phyloP scores from a whole-genome alignment of 139 green algal species.

The Klebsormidium nitens region DNA sequence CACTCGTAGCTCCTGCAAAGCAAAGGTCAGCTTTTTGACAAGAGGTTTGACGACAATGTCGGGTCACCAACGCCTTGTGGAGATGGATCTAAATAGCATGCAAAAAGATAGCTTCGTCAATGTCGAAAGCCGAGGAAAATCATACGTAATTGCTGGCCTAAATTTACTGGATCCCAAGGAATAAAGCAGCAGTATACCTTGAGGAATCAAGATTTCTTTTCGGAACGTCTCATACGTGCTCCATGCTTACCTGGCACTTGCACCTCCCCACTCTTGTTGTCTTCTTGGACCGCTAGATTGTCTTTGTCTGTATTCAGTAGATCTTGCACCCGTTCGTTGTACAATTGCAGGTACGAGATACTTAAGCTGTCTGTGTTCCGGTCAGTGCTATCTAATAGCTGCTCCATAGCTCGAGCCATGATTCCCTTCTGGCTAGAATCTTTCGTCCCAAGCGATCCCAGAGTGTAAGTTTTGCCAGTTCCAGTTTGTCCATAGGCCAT shows the following conservation, averaged over 20 bases:
- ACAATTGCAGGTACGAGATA: conserved; percentile 18
- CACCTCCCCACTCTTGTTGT: conserved; percentile 2
- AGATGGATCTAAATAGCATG: no score
- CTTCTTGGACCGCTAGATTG: conserved; percentile 1
- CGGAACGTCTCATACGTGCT: not conserved
- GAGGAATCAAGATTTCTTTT: no score
- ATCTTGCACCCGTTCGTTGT: conserved; percentile 3
- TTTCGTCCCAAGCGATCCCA: conserved; percentile 9
- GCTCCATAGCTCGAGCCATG: conserved; percentile 12
- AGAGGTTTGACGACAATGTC: no score
- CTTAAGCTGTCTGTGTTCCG: not conserved
- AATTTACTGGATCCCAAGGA: no score
- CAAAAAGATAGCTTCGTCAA: no score
- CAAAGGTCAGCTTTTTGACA: no score
- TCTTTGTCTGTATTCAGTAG: conserved; percentile 1
- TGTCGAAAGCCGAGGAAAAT: no score
- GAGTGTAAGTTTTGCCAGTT: conserved; percentile 17
- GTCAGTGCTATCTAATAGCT: conserved; percentile 14
- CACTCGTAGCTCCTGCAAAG: not conserved
- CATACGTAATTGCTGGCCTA: no score
- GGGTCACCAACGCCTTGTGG: no score
- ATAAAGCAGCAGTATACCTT: no score
- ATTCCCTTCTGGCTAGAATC: not conserved
- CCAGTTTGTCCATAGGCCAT: conserved; percentile 25
- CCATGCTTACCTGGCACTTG: not conserved